phyloP scores from a whole-genome alignment of 148 eudicot species.

The Persicaria maculosa region DNA sequence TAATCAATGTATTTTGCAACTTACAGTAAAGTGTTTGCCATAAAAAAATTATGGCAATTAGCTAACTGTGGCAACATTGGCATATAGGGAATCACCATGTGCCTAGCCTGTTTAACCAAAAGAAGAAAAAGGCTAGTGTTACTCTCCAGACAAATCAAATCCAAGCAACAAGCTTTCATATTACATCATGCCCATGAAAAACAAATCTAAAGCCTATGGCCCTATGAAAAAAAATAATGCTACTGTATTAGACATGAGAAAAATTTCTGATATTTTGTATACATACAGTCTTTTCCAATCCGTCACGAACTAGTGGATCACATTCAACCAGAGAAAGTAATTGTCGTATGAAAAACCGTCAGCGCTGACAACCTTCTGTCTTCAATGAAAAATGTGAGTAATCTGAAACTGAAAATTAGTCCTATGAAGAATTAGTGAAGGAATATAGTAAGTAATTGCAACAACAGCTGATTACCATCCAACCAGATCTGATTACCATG shows the following conservation, averaged over 20 bases:
- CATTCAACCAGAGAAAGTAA: slow-evolving; percentile 73
- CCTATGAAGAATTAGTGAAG: neutral
- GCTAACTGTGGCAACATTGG: too few species aligned
- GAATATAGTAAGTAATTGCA: neutral
- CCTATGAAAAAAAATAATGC: neutral
- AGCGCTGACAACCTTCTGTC: too few species aligned
- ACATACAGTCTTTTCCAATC: slow-evolving; percentile 87
- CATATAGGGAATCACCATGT: slow-evolving; percentile 96
- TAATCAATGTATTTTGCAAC: too few species aligned
- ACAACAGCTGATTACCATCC: too few species aligned
- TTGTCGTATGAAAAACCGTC: too few species aligned
- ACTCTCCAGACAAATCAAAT: neutral
- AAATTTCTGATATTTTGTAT: neutral
- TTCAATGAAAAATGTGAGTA: neutral
- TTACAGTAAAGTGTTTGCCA: too few species aligned
- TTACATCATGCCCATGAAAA: neutral
- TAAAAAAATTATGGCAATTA: too few species aligned
- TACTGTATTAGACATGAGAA: neutral
- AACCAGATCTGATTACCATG: too few species aligned
- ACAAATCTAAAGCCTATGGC: neutral
- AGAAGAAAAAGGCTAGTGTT: slow-evolving; percentile 16
- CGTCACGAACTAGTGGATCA: slow-evolving; percentile 81
- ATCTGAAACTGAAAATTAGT: neutral
- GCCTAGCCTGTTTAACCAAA: slow-evolving; percentile 60
- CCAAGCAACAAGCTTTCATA: neutral